Conservation (phyloP, 495 filamentous ascomycete species). For the Penicillium roqueforti region DNA sequence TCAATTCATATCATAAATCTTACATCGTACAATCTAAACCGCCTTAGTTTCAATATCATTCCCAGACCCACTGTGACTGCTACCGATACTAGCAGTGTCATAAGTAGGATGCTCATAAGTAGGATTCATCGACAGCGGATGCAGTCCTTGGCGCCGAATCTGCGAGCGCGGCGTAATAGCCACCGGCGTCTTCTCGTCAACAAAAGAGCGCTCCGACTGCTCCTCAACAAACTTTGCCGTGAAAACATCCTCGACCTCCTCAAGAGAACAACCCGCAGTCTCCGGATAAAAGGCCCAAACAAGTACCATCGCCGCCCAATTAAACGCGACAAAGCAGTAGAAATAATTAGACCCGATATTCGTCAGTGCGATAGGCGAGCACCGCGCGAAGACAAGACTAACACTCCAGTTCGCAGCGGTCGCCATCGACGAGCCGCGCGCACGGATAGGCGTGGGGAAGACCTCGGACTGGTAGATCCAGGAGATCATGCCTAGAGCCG, state of each 20-base stretch:
- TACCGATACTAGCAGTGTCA: background rate
- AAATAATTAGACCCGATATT: slow-evolving; percentile 48
- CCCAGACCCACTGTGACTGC: background rate
- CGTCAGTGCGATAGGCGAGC: slow-evolving; percentile 49
- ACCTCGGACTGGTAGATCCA: slow-evolving; percentile 58
- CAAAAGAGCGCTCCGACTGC: slow-evolving; percentile 3
- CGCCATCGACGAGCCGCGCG: slow-evolving; percentile 47
- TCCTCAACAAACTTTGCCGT: slow-evolving; percentile 13
- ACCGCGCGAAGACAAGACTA: slow-evolving; percentile 53
- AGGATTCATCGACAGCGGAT: slow-evolving; percentile 12
- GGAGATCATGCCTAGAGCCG: slow-evolving; percentile 49
- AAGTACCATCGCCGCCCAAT: slow-evolving; percentile 39
- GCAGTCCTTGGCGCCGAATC: slow-evolving; percentile 4
- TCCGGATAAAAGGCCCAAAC: slow-evolving; percentile 51
- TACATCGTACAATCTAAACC: background rate
- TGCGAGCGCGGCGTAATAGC: background rate
- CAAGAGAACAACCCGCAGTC: slow-evolving; percentile 49
- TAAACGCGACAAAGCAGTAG: slow-evolving; percentile 52
- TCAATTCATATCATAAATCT: background rate
- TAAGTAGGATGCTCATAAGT: slow-evolving; percentile 3
- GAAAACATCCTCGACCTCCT: slow-evolving; percentile 51
- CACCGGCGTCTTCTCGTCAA: background rate
- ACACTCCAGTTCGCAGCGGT: slow-evolving; percentile 53
- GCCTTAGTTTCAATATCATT: background rate
- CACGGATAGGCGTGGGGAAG: slow-evolving; percentile 52